phyloP scores from a whole-genome alignment of 768 basidiomycete genomes.

The Nidula microcarpa region DNA sequence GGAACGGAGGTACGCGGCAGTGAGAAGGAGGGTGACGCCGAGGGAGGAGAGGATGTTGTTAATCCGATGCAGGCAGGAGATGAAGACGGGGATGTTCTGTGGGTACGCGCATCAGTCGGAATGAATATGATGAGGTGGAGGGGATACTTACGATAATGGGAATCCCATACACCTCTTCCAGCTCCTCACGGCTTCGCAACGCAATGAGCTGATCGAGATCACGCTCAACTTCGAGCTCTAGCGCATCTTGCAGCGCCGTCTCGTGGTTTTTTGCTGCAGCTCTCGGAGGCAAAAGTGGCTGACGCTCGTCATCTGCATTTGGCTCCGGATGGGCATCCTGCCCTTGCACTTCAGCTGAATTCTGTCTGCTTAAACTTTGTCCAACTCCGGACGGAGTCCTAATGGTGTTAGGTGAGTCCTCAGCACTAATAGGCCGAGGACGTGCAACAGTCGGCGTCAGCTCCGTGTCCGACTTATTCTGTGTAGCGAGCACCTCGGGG shows the following conservation, averaged over 20 bases:
- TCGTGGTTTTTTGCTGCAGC: conserved; percentile 3
- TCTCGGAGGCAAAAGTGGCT: conserved; percentile 7
- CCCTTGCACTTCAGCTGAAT: neutral
- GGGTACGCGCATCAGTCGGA: conserved; percentile 3
- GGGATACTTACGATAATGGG: conserved; percentile 63
- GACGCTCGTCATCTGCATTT: neutral
- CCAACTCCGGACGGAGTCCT: neutral
- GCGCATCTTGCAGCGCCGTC: conserved; percentile 4
- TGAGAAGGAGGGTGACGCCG: conserved; percentile 60
- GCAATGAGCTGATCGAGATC: conserved; percentile 66
- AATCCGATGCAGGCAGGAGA: conserved; percentile 73
- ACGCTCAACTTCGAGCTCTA: conserved; percentile 47
- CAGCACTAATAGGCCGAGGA: neutral
- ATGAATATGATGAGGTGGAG: conserved; percentile 1
- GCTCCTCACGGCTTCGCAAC: conserved; percentile 65
- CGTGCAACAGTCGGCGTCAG: neutral
- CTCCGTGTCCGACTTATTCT: neutral
- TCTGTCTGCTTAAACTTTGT: neutral
- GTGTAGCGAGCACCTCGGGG: neutral
- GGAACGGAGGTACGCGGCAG: conserved; percentile 59
- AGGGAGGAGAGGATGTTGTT: conserved; percentile 71
- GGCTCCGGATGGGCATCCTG: conserved; percentile 1
- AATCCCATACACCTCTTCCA: conserved; percentile 79
- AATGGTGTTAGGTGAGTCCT: neutral
- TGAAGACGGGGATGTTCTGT: conserved; percentile 75